Evolutionary conservation across 1,139 yeast genomes (phyloP).

Genomic region (Candida labiduridarum): DNA sequence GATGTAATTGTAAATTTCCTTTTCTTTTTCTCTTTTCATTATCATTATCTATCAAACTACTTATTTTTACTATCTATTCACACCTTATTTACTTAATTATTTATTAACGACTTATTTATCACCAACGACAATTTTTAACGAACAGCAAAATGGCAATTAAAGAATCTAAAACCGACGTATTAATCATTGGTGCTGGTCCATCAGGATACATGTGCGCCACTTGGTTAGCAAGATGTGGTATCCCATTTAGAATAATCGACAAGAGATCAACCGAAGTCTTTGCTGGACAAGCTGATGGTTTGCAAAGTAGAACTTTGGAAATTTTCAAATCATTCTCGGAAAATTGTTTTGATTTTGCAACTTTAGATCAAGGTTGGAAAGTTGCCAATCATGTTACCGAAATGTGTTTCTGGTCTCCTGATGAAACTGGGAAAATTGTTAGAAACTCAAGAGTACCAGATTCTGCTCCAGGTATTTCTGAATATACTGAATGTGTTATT

Average conservation of each 20-base stretch:
- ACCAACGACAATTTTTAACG: neutral
- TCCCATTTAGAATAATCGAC: slow-evolving; percentile 31
- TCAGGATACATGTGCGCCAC: slow-evolving; percentile 34
- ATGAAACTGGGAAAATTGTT: slow-evolving; percentile 19
- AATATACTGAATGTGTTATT: slow-evolving; percentile 31
- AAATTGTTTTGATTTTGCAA: slow-evolving; percentile 26
- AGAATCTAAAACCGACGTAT: slow-evolving; percentile 31
- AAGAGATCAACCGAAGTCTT: slow-evolving; percentile 28
- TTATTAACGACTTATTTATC: too few species aligned
- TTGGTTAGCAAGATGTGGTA: slow-evolving; percentile 33
- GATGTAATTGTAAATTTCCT: neutral
- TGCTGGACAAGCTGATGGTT: slow-evolving; percentile 42
- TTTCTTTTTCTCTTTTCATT: neutral
- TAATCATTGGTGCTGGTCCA: slow-evolving; percentile 41
- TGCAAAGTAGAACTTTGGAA: slow-evolving; percentile 30
- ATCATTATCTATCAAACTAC: neutral
- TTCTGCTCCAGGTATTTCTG: slow-evolving; percentile 29
- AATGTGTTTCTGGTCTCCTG: slow-evolving; percentile 28
- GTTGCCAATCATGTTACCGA: slow-evolving; percentile 30
- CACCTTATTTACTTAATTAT: neutral
- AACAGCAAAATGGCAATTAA: slow-evolving; percentile 12
- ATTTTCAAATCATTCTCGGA: slow-evolving; percentile 26
- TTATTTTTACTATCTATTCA: neutral
- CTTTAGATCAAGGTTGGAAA: slow-evolving; percentile 27
- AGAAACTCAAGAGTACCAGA: slow-evolving; percentile 30